Conservation (phyloP, 768 basidiomycete genomes). For the Heimioporus sp. region DNA sequence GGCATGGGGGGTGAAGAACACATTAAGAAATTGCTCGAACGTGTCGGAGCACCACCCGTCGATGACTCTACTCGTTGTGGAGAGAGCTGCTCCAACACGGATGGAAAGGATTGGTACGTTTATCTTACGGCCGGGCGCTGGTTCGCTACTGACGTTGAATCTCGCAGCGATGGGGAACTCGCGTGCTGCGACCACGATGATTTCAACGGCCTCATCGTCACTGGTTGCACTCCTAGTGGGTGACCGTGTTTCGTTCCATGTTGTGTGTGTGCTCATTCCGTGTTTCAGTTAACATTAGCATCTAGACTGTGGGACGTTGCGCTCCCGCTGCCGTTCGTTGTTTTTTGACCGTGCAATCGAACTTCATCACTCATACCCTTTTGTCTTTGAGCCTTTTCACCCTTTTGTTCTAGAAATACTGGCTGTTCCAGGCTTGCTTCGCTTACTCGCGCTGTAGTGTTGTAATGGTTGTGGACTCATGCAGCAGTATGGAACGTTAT, state of each 20-base stretch:
- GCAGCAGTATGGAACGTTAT: too few relatives aligned
- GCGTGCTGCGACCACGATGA: slow-evolving; percentile 41
- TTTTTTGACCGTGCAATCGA: background rate
- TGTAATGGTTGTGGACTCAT: background rate
- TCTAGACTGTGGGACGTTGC: slow-evolving; percentile 4
- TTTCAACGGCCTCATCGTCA: slow-evolving; percentile 35
- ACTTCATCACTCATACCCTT: slow-evolving; percentile 16
- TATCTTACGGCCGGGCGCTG: too few relatives aligned
- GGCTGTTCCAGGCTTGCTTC: too few relatives aligned
- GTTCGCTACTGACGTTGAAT: background rate
- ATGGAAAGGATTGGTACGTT: too few relatives aligned
- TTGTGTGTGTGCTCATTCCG: background rate
- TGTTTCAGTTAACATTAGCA: slow-evolving; percentile 15
- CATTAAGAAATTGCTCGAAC: too few relatives aligned
- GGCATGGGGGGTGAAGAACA: too few relatives aligned
- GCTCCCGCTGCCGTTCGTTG: slow-evolving; percentile 17
- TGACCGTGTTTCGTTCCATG: background rate
- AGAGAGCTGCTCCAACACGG: too few relatives aligned
- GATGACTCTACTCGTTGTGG: too few relatives aligned
- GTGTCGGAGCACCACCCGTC: too few relatives aligned
- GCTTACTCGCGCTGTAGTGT: background rate
- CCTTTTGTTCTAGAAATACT: too few relatives aligned
- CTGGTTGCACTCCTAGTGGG: slow-evolving; percentile 41
- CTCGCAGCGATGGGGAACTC: slow-evolving; percentile 29
- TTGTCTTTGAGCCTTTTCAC: background rate